A percentile compares a stretch with the other conserved stretches of the same genome.
These are phyloP conservation scores for Fusarium udum DNA, from an alignment of 2,329 filamentous ascomycete species.

Conservation along the genomic window DNA sequence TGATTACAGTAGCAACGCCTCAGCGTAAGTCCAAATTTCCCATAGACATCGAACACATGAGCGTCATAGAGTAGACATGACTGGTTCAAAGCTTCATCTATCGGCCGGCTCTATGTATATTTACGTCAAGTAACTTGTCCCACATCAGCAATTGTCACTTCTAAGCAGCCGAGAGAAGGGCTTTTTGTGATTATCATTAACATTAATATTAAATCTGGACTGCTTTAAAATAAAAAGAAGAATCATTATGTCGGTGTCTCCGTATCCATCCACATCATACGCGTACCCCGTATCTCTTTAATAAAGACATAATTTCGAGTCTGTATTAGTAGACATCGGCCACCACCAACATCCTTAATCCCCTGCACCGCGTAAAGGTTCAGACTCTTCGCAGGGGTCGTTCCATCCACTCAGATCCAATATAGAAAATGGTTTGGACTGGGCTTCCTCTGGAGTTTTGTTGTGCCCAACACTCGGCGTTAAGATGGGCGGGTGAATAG, in stretches of 20 bases:
- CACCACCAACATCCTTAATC: constrained; percentile 34
- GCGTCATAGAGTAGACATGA: neutral
- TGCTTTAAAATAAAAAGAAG: constrained; percentile 18
- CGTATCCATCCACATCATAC: constrained; percentile 7
- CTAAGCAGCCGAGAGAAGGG: neutral
- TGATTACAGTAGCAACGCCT: neutral
- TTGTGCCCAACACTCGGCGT: constrained; percentile 43
- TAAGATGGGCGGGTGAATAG: constrained; percentile 38
- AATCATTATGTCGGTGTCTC: constrained; percentile 21
- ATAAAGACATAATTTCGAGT: constrained; percentile 22
- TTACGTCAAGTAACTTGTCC: neutral
- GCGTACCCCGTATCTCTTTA: constrained; percentile 2
- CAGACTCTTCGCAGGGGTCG: constrained; percentile 40
- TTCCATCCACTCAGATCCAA: constrained; percentile 22
- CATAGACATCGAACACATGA: neutral
- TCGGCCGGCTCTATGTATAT: neutral
- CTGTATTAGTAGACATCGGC: constrained; percentile 37
- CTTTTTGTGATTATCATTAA: constrained; percentile 20
- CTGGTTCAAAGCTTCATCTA: neutral
- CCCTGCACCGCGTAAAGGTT: constrained; percentile 44
- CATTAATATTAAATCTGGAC: constrained; percentile 29
- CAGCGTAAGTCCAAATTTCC: neutral
- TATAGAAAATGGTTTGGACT: neutral
- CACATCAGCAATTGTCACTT: neutral
- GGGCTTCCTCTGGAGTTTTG: constrained; percentile 28